Percentiles rank a stretch among this genome's conserved stretches.
Evolutionary conservation across 2,329 filamentous ascomycete genomes (phyloP).

Genomic region (Trichoderma guizhouense): DNA sequence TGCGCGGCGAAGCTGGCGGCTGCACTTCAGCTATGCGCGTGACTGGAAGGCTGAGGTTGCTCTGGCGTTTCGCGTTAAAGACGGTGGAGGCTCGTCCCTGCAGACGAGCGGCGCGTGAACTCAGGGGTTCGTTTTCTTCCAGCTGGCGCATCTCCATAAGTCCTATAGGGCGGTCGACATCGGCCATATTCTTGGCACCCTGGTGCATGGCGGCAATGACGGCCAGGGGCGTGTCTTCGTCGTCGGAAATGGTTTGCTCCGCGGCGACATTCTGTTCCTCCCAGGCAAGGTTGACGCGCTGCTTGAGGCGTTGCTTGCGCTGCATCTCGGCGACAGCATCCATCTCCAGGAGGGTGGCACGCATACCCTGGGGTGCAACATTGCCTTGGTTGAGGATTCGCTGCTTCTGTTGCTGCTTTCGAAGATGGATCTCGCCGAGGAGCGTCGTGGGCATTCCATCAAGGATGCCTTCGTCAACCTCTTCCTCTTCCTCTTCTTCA

Average conservation of each 20-base stretch:
- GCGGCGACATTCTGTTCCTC: slow-evolving; percentile 60
- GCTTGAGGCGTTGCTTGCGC: slow-evolving; percentile 67
- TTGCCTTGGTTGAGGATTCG: slow-evolving; percentile 64
- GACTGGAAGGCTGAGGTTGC: slow-evolving; percentile 34
- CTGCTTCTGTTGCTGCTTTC: slow-evolving; percentile 82
- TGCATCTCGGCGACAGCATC: slow-evolving; percentile 88
- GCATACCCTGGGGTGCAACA: slow-evolving; percentile 67
- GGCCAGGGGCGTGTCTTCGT: slow-evolving; percentile 86
- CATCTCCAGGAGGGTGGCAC: slow-evolving; percentile 83
- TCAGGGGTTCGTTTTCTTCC: slow-evolving; percentile 90
- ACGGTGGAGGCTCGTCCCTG: slow-evolving; percentile 55
- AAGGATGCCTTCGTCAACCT: slow-evolving; percentile 49
- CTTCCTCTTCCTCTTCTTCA: slow-evolving; percentile 44
- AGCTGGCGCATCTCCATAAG: slow-evolving; percentile 77
- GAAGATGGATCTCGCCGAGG: slow-evolving; percentile 84
- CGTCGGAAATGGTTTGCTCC: slow-evolving; percentile 50
- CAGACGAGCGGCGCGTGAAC: slow-evolving; percentile 70
- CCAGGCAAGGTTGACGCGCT: slow-evolving; percentile 86
- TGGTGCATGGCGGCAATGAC: slow-evolving; percentile 65
- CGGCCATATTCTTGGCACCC: slow-evolving; percentile 48
- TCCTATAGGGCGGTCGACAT: slow-evolving; percentile 64
- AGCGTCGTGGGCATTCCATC: slow-evolving; percentile 82
- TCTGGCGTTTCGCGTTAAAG: slow-evolving; percentile 41
- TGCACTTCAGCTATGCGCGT: slow-evolving; percentile 18
- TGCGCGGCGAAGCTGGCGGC: slow-evolving; percentile 23